Evolutionary conservation across 805 yeast species (phyloP).

Genomic region (Teunomyces lycoperdinae): DNA sequence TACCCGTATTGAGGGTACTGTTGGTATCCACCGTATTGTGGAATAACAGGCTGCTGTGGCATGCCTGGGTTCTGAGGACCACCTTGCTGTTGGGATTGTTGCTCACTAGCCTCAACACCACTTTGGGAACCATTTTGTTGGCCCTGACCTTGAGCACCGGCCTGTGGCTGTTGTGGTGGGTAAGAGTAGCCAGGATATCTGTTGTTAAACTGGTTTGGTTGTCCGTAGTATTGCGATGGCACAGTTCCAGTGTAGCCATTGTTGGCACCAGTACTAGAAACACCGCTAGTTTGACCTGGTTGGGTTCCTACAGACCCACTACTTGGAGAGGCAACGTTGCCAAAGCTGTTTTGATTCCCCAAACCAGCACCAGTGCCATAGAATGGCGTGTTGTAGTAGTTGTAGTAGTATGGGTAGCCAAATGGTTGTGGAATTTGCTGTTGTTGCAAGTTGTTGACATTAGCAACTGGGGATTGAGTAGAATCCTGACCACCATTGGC

Average conservation of each 20-base stretch:
- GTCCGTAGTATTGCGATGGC: conserved; percentile 27
- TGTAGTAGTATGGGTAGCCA: conserved; percentile 43
- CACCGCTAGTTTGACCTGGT: conserved; percentile 6
- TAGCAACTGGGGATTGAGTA: conserved; percentile 22
- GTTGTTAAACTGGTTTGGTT: conserved; percentile 26
- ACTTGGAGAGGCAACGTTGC: conserved; percentile 13
- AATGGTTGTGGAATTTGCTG: conserved; percentile 33
- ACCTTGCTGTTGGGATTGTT: conserved; percentile 21
- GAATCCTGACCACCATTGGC: conserved; percentile 16
- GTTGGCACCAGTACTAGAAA: conserved; percentile 6
- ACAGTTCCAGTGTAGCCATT: conserved; percentile 12
- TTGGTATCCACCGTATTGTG: conserved; percentile 46
- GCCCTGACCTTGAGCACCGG: conserved; percentile 10
- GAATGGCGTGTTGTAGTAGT: conserved; percentile 41
- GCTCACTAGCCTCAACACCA: conserved; percentile 10
- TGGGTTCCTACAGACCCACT: conserved; percentile 9
- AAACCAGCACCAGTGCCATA: conserved; percentile 33
- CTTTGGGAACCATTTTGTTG: conserved; percentile 16
- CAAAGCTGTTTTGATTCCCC: conserved; percentile 18
- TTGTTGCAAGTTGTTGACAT: conserved; percentile 25
- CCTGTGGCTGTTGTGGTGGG: conserved; percentile 26
- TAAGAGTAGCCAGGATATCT: conserved; percentile 30
- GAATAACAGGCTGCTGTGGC: conserved; percentile 38
- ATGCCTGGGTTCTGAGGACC: conserved; percentile 22
- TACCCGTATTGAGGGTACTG: conserved; percentile 48